Evolutionary conservation across 139 green algal species (phyloP), one percentile per base, ranked within the genome.

Genomic region (Tetradesmus lagerheimii): DNA sequence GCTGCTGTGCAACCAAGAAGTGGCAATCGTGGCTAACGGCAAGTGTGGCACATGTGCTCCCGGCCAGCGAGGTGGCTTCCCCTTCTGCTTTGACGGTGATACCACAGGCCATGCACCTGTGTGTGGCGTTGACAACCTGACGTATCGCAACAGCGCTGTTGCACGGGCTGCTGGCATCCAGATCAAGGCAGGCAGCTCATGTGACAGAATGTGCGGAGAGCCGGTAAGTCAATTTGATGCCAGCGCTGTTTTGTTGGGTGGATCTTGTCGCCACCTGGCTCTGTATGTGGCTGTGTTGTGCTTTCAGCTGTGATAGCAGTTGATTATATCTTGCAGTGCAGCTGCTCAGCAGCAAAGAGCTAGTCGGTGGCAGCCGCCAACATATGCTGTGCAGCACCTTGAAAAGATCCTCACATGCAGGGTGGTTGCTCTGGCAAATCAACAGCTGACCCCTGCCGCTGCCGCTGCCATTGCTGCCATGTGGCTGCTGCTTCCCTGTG

Each of bases 141-240:
- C 83, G 11, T 92, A 91, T 39, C 74, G 77, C 34, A 93, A 92
- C 88, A 37, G 15, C n/a, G 84, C 43, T 53, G 64, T 71, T 8
- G 91, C 89, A 4, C 20, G 31, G 14, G 87, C 83, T 15, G 83
- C 83, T 53, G 39, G 80, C 45, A 23, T 31, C 6, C 31, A 75
- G 0, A 67, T 89, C 35, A 45, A 29, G 16, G 23, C 38, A 16
- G 29, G 29, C 5, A 25, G 43, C 38, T 34, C 64, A 9, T 88
- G 83, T 27, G 38, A 39, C 29, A 64, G 34, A 2, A 62, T 34
- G 37, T 88, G 83, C 23, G 83, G 83, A 12, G 64, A 88, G 76
- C 29, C 16, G 38, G 81, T 87, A 23, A 50, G 81, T 6, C 12
- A 29, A n/a, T n/a, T n/a, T 74, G 62, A 8, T 74, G 62, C 20